Conservation (phyloP, 148 eudicot species). For the Beta vulgaris region DNA sequence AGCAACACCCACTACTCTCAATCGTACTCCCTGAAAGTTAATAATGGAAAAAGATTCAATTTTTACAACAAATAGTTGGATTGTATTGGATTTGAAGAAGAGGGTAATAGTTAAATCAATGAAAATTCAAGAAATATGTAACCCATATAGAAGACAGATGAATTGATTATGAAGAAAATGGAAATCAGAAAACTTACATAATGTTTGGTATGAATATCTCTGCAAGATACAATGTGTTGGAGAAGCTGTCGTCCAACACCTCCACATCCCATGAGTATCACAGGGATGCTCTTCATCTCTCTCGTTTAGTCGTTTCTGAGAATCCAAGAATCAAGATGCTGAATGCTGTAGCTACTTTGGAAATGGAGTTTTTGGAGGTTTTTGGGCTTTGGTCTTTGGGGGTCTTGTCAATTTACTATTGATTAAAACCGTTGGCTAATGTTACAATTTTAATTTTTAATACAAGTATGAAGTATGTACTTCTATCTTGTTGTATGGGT, state of each 20-base stretch:
- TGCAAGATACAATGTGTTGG: constrained; percentile 72
- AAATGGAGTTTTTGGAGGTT: not conserved
- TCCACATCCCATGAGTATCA: constrained; percentile 83
- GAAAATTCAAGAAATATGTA: not conserved
- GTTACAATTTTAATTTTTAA: no score
- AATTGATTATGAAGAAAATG: no score
- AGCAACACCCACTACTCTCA: constrained; percentile 78
- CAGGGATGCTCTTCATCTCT: constrained; percentile 57
- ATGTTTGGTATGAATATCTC: constrained; percentile 48
- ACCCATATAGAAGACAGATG: no score
- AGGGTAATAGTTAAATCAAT: not conserved
- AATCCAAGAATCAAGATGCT: no score
- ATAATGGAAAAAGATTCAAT: not conserved
- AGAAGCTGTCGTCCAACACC: constrained; percentile 92
- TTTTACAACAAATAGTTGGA: not conserved
- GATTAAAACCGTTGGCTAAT: no score
- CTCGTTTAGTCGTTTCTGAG: no score
- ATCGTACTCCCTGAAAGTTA: constrained; percentile 55
- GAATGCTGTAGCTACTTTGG: not conserved
- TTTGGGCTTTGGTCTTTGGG: constrained; percentile 4
- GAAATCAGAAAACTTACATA: constrained; percentile 36
- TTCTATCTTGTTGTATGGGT: no score
- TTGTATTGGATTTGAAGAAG: not conserved
- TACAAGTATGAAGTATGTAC: no score
- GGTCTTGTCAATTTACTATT: no score